Evolutionary conservation across 148 eudicot species (phyloP), one percentile per base, ranked within the genome.

Genomic region (Chenopodium suecicum): DNA sequence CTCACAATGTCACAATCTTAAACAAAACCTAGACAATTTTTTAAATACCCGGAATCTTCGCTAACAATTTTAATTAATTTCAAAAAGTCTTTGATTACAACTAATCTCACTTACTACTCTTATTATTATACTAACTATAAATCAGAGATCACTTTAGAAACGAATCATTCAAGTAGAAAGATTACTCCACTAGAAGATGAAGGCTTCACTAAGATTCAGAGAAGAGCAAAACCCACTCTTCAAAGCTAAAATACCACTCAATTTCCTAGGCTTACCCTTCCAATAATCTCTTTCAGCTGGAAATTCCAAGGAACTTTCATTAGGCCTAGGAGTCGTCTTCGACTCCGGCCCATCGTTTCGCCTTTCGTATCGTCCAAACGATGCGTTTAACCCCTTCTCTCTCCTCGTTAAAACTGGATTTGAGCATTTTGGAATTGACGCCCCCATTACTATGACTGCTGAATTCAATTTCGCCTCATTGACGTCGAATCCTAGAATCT

Each of bases 181-280:
- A 67, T 34, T 13, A 32, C 37, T 63, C 29, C 27, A 25, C 13
- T 2, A 27, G 0, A 83, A 79, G 9, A 95, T 95, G 98, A 95
- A 95, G 80, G 98, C 97, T 7, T 95, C 98, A 2, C 77, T 95
- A 17, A 93, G 89, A 84, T 92, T 95, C 54, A 86, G 98, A 34
- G 97, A 95, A 44, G 98, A 95, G 56, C 88, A 89, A 67, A 93
- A 87, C 46, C 98, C 98, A 2, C 80, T 95, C 1, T 81, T 89
- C 77, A 85, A 93, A 68, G 94, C 97, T 20, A 95, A 92, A 85
- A 80, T 95, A 31, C 97, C 97, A 0, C 80, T 95, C n/a, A 91
- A 81, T 79, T 84, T 95, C 60, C 74, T 90, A 4, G 89, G 87
- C 10, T 82, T 90, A 29, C 98, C 97, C 0, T 92, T 93, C 69